These are phyloP conservation scores for Codiaeum variegatum DNA, from an alignment of 441 rosid species.

Conservation along the genomic window DNA sequence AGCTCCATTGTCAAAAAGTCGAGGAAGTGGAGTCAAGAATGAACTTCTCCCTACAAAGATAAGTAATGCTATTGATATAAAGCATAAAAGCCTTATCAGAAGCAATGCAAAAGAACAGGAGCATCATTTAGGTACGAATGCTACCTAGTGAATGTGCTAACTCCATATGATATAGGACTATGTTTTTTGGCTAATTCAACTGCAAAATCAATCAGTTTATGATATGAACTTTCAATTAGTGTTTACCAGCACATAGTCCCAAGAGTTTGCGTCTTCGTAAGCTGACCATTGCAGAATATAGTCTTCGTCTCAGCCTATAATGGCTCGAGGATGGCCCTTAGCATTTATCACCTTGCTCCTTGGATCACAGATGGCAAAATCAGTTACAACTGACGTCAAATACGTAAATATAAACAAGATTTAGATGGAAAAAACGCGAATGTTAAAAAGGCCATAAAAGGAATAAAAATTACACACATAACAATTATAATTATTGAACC, in stretches of 20 bases:
- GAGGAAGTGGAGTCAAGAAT: conserved; percentile 54
- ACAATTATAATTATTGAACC: background rate
- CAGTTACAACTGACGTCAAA: conserved; percentile 1
- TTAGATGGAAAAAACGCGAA: conserved; percentile 5
- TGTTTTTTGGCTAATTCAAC: background rate
- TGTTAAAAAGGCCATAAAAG: conserved; percentile 1
- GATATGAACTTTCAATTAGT: conserved; percentile 19
- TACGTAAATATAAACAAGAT: conserved; percentile 12
- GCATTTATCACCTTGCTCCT: conserved; percentile 26
- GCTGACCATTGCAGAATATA: conserved; percentile 72
- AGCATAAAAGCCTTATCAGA: background rate
- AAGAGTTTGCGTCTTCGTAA: conserved; percentile 83
- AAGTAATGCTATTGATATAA: conserved; percentile 13
- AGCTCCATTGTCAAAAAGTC: conserved; percentile 39
- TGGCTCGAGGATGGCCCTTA: conserved; percentile 16
- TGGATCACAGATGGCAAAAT: conserved; percentile 17
- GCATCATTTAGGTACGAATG: background rate
- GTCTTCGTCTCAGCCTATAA: conserved; percentile 18
- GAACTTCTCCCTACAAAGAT: conserved; percentile 47
- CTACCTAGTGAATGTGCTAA: background rate
- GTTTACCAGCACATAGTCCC: conserved; percentile 86
- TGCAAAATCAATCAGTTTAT: conserved; percentile 7
- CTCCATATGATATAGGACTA: background rate
- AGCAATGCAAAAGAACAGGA: background rate
- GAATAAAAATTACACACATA: background rate